Conservation (phyloP, 352 stramenopile species). For the Pythium graminicola region DNA sequence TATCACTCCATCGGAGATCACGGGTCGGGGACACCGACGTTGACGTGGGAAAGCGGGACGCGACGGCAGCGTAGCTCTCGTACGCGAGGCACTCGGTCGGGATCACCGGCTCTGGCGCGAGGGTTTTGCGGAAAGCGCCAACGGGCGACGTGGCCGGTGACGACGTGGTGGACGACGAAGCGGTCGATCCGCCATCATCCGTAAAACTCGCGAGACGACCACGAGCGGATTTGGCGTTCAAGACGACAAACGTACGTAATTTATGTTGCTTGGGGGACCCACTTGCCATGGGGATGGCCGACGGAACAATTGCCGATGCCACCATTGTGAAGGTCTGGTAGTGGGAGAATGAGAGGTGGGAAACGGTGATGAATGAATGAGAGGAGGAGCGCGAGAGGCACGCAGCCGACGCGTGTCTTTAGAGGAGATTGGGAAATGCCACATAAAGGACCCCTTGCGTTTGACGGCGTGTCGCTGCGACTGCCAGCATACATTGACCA, state of each 20-base stretch:
- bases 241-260: conserved; percentile 26
- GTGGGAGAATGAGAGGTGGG: background rate
- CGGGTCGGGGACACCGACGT: conserved; percentile 19
- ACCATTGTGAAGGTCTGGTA: conserved; percentile 7
- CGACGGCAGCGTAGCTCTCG: conserved; percentile 68
- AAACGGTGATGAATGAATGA: background rate
- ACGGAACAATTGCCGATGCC: conserved; percentile 12
- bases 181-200: background rate
- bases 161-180: conserved; percentile 2
- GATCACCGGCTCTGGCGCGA: conserved; percentile 15
- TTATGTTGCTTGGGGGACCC: conserved; percentile 18
- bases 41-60: conserved; percentile 33
- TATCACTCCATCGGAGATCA: conserved; percentile 63
- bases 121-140: background rate
- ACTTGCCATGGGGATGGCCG: background rate
- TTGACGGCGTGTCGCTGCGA: conserved; percentile 18
- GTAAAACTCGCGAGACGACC: conserved; percentile 22
- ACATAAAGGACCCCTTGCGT: background rate
- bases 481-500: conserved; percentile 7
- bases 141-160: conserved; percentile 6
- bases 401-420: background rate
- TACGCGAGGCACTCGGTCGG: conserved; percentile 49
- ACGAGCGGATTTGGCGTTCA: conserved; percentile 24
- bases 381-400: background rate
- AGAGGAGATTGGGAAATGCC: conserved; percentile 1